Conservation (phyloP, 441 rosid genomes). For the Mallotus repandus region DNA sequence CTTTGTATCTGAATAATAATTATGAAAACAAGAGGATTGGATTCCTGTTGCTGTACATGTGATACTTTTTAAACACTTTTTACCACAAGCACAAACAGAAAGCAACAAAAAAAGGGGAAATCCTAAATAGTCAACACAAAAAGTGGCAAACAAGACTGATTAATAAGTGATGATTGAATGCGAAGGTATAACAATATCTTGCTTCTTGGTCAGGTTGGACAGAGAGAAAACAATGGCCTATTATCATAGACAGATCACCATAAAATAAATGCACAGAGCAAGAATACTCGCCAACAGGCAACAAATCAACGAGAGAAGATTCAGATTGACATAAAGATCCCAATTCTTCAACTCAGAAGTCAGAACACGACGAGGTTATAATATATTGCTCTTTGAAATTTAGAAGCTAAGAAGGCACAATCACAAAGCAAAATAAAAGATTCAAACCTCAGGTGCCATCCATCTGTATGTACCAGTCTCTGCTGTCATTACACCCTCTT, state of each 20-base stretch:
- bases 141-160: too few species aligned
- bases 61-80: background rate
- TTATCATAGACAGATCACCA: background rate
- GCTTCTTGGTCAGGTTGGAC: too few species aligned
- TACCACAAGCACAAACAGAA: background rate
- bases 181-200: too few species aligned
- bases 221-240: background rate
- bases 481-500: constrained; percentile 78
- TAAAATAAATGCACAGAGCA: background rate
- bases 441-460: constrained; percentile 88
- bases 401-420: constrained; percentile 11
- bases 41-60: background rate
- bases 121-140: too few species aligned
- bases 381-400: background rate
- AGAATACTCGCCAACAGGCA: background rate
- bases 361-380: background rate
- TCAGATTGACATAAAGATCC: constrained; percentile 8
- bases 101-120: too few species aligned
- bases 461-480: constrained; percentile 87
- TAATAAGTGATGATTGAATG: too few species aligned
- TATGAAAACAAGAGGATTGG: background rate
- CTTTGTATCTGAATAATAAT: background rate
- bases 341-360: background rate
- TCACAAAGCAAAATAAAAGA: constrained; percentile 12
- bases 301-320: background rate